phyloP scores from a whole-genome alignment of 2,329 filamentous ascomycete species.

The Trichoderma oligosporum region DNA sequence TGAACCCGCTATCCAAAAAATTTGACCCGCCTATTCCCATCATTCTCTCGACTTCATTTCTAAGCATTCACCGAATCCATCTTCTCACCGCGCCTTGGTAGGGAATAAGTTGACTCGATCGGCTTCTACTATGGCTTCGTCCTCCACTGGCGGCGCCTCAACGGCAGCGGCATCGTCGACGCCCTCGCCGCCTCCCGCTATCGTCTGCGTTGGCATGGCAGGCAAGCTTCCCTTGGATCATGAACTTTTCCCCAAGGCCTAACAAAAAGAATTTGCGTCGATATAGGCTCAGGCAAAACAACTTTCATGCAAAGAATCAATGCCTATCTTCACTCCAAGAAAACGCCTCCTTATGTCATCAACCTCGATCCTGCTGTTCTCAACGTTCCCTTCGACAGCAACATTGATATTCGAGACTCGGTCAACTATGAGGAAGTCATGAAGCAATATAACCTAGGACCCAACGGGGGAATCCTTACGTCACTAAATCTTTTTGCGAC shows the following conservation, averaged over 20 bases:
- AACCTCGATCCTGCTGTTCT: slow-evolving; percentile 96
- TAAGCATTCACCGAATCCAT: neutral
- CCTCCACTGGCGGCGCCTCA: slow-evolving; percentile 30
- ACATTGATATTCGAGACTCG: slow-evolving; percentile 97
- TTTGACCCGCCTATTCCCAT: slow-evolving; percentile 9
- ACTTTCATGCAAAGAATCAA: slow-evolving; percentile 99
- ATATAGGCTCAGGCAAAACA: slow-evolving; percentile 86
- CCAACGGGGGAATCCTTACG: slow-evolving; percentile 94
- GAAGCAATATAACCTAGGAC: slow-evolving; percentile 97
- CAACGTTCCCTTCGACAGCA: slow-evolving; percentile 89
- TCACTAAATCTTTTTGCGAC: slow-evolving; percentile 95
- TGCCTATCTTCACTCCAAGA: slow-evolving; percentile 78
- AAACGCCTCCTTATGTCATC: slow-evolving; percentile 84
- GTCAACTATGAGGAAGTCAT: slow-evolving; percentile 99
- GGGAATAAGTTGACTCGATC: neutral
- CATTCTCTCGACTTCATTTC: neutral
- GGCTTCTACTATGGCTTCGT: slow-evolving; percentile 31
- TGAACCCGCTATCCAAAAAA: slow-evolving; percentile 11
- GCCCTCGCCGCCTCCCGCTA: slow-evolving; percentile 60
- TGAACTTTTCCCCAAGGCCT: no score
- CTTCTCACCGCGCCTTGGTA: neutral
- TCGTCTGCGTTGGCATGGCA: slow-evolving; percentile 97
- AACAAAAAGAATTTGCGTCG: no score
- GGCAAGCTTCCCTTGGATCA: slow-evolving; percentile 49
- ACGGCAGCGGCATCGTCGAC: slow-evolving; percentile 27